Base-by-base conservation (phyloP, 1,139 yeast species). In the Yamadazyma atmosphaerica region DNA sequence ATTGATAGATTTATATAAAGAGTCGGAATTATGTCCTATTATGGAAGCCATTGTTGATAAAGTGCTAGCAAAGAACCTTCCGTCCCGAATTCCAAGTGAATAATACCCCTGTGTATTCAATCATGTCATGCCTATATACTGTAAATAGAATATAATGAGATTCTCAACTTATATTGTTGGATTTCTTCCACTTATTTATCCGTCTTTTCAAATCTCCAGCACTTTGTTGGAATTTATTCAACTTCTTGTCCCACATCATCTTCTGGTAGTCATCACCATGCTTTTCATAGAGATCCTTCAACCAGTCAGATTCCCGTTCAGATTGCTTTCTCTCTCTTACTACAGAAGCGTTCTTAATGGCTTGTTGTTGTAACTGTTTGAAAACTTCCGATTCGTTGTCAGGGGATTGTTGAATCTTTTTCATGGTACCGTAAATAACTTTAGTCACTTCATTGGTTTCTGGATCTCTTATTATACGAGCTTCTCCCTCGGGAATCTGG, bases 221-320 rank as follows among this genome's bases (percentile, higher is more conserved):
- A 46, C 87, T 74, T 57, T 86, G 90, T 64, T 89, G 97, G 62
- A 77, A 79, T 2, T 85, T 75, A 58, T 92, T 92, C 46, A 90
- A 71, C 60, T 85, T 86, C 65, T 77, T 79, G 59, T 92, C 98
- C 86, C 95, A 85, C 58, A 81, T 84, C 98, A 94, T 92, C 53
- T 81, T 86, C 37, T 78, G 83, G 58, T 81, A 89, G 59, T 92
- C 84, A 46, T 89, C 95, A 14, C 97, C 97, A 57, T 92, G 81
- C 61, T 87, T 88, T 22, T 77, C 79, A 43, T 82, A 74, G 36
- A 92, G 69, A 17, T 64, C 63, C 37, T 63, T 64, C 33, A 88
- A 63, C 95, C 96, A 88, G 28, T 76, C 85, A 35, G 61, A 65
- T 61, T 92, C 98, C 52, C 95, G 70, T 33, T 76, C 83, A 40